Conservation (phyloP, 1,284 basidiomycete species). For the Tilletia indica region DNA sequence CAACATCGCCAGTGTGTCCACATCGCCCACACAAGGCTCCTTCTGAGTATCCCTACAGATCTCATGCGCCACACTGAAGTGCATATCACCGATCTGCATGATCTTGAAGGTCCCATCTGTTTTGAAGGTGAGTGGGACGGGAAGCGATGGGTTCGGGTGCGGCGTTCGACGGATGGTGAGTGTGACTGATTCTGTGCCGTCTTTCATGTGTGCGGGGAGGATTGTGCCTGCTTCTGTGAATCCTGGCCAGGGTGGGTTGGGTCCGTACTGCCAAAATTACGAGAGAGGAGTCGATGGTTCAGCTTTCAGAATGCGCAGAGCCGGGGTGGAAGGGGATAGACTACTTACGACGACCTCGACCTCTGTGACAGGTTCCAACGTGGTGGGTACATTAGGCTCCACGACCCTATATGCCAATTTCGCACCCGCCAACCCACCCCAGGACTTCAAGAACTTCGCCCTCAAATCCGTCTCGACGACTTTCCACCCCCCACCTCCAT, state of each 20-base stretch:
- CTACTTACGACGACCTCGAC: constrained; percentile 34
- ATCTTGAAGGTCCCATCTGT: constrained; percentile 49
- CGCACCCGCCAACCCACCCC: constrained; percentile 25
- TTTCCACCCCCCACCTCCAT: constrained; percentile 37
- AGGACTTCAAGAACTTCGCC: constrained; percentile 26
- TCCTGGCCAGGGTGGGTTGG: constrained; percentile 45
- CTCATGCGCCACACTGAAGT: constrained; percentile 44
- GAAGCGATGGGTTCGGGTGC: constrained; percentile 20
- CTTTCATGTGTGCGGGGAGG: constrained; percentile 20
- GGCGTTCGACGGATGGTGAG: constrained; percentile 39
- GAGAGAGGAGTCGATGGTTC: background rate
- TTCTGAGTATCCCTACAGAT: constrained; percentile 39
- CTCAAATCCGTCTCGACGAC: constrained; percentile 34
- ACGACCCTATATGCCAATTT: constrained; percentile 40
- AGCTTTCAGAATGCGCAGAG: too few species aligned
- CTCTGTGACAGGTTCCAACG: constrained; percentile 39
- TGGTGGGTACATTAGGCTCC: background rate
- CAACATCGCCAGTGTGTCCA: constrained; percentile 38
- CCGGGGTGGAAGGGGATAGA: background rate
- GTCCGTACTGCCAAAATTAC: constrained; percentile 33
- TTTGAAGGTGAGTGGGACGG: constrained; percentile 31
- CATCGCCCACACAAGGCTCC: constrained; percentile 36
- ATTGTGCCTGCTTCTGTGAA: constrained; percentile 36
- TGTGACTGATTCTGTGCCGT: constrained; percentile 19
- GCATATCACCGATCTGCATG: constrained; percentile 50